A percentile compares a stretch with the other conserved stretches of the same genome.
These are phyloP conservation scores for Murraya koenigii DNA, from an alignment of 345 rosid species.

Conservation along the genomic window DNA sequence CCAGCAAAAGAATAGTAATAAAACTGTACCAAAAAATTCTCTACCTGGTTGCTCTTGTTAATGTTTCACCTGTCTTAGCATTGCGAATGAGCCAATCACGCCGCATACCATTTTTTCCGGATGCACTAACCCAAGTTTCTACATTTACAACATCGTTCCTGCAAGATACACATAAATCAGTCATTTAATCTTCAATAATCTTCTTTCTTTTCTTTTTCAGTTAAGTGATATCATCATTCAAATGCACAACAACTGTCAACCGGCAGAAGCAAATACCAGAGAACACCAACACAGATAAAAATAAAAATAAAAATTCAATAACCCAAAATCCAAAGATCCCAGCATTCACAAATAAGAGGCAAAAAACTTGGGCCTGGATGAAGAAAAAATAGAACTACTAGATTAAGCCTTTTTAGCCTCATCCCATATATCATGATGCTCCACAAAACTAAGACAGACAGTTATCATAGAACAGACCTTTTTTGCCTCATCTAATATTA, in stretches of 20 bases:
- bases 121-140: slow-evolving; percentile 83
- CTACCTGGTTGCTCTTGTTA: slow-evolving; percentile 93
- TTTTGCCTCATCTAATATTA: not conserved
- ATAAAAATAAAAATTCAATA: not conserved
- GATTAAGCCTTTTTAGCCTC: not conserved
- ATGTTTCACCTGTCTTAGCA: slow-evolving; percentile 64
- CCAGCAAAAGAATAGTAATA: not conserved
- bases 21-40: slow-evolving; percentile 11
- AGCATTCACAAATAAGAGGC: not conserved
- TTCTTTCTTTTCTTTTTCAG: not conserved
- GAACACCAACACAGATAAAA: not conserved
- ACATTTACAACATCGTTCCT: slow-evolving; percentile 97
- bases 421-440: not conserved
- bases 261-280: not conserved
- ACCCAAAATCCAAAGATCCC: not conserved
- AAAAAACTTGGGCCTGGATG: not conserved
- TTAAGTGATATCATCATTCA: not conserved
- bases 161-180: slow-evolving; percentile 16
- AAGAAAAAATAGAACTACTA: not conserved
- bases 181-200: not conserved
- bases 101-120: slow-evolving; percentile 97
- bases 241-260: not conserved
- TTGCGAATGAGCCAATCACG: slow-evolving; percentile 93
- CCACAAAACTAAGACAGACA: not conserved
- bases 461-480: not conserved